Evolutionary conservation across 768 basidiomycete genomes (phyloP).

Genomic region (Grammothele lineata): DNA sequence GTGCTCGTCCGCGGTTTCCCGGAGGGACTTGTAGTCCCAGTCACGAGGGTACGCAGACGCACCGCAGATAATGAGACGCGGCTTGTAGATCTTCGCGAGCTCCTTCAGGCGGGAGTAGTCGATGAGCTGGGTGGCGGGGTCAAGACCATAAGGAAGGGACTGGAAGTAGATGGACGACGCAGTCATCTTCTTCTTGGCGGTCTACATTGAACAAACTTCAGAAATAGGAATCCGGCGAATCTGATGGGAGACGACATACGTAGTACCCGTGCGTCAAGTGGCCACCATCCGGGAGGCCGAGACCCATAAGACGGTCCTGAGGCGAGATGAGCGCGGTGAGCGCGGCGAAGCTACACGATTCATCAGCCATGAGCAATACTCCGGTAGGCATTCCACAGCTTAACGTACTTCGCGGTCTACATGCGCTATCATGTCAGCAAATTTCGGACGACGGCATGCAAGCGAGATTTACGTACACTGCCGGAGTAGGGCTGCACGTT

Average conservation of each 20-base stretch:
- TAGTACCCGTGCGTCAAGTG: constrained; percentile 98
- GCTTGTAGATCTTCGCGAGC: constrained; percentile 95
- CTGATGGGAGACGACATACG: no score
- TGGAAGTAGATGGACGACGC: constrained; percentile 99
- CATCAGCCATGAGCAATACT: no score
- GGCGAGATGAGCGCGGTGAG: constrained; percentile 95
- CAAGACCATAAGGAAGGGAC: constrained; percentile 88
- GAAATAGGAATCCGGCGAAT: no score
- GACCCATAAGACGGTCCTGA: constrained; percentile 97
- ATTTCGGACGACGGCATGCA: not conserved
- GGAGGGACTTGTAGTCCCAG: constrained; percentile 89
- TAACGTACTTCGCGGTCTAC: constrained; percentile 80
- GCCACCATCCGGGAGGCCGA: constrained; percentile 95
- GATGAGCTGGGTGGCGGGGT: constrained; percentile 79
- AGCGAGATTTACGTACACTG: constrained; percentile 51
- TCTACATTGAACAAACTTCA: constrained; percentile 56
- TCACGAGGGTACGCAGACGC: constrained; percentile 98
- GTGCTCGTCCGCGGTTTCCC: constrained; percentile 78
- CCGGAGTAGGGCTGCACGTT: constrained; percentile 99
- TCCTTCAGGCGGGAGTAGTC: constrained; percentile 79
- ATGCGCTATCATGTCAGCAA: not conserved
- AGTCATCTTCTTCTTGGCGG: constrained; percentile 99
- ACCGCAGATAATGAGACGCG: constrained; percentile 92
- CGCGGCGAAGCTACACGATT: constrained; percentile 76
- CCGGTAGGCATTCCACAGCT: no score